Evolutionary conservation across 768 basidiomycete species (phyloP).

Genomic region (Tulasnella sp.): DNA sequence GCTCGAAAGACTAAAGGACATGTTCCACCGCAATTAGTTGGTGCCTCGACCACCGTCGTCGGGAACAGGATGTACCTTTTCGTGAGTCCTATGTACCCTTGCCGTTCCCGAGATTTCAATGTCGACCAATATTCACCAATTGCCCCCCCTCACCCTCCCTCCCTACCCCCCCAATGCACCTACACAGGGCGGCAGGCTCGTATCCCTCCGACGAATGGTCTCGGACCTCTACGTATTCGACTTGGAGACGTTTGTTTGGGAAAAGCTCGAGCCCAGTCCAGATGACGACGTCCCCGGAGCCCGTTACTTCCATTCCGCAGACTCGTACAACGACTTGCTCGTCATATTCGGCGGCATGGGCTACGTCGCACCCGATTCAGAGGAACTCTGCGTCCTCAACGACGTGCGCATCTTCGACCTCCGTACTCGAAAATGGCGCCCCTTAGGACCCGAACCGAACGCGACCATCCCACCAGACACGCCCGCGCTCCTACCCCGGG

Average conservation of each 20-base stretch:
- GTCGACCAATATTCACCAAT: background rate
- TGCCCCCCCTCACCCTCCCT: background rate
- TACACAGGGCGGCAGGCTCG: slow-evolving; percentile 72
- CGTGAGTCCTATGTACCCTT: slow-evolving; percentile 40
- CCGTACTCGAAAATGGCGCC: slow-evolving; percentile 60
- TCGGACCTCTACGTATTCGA: slow-evolving; percentile 88
- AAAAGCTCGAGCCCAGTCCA: slow-evolving; percentile 48
- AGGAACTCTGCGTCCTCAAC: slow-evolving; percentile 83
- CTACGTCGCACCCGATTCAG: slow-evolving; percentile 60
- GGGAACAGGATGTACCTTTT: slow-evolving; percentile 86
- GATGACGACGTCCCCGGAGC: slow-evolving; percentile 70
- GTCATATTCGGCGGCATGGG: slow-evolving; percentile 96
- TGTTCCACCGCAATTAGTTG: slow-evolving; percentile 82
- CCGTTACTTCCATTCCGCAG: slow-evolving; percentile 92
- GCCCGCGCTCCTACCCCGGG: slow-evolving; percentile 57
- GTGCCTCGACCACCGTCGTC: slow-evolving; percentile 84
- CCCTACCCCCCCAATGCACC: background rate
- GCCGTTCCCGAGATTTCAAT: background rate
- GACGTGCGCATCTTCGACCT: slow-evolving; percentile 90
- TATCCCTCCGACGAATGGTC: slow-evolving; percentile 80
- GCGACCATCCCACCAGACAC: slow-evolving; percentile 28
- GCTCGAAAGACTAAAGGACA: slow-evolving; percentile 76
- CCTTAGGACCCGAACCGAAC: slow-evolving; percentile 33
- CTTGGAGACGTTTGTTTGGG: slow-evolving; percentile 74
- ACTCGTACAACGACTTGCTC: slow-evolving; percentile 75